These are phyloP conservation scores for Geum urbanum DNA, from an alignment of 306 rosid genomes.

Conservation along the genomic window DNA sequence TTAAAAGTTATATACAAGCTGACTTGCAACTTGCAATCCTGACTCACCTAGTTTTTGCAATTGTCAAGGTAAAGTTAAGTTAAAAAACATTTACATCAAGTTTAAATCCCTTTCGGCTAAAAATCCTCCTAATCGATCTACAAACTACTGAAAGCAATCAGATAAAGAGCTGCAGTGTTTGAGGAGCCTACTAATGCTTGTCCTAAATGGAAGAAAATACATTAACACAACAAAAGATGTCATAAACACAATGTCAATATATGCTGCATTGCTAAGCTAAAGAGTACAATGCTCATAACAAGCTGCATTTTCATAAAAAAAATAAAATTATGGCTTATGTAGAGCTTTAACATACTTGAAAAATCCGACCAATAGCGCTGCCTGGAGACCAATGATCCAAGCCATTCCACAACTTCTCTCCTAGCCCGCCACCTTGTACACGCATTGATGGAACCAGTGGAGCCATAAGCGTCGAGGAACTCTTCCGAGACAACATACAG, in stretches of 20 bases:
- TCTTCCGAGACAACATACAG: slow-evolving; percentile 61
- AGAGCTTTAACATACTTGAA: slow-evolving; percentile 28
- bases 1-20: background rate
- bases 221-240: background rate
- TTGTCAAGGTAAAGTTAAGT: background rate
- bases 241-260: background rate
- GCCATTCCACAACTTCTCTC: slow-evolving; percentile 82
- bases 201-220: background rate
- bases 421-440: slow-evolving; percentile 68
- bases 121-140: background rate
- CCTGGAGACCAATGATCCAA: slow-evolving; percentile 50
- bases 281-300: background rate
- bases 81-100: slow-evolving; percentile 1
- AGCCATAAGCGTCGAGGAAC: slow-evolving; percentile 45
- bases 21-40: background rate
- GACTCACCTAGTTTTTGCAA: slow-evolving; percentile 3
- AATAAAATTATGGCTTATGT: background rate
- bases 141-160: background rate
- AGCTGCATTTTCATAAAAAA: background rate
- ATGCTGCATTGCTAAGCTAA: background rate
- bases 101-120: background rate
- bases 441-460: slow-evolving; percentile 32
- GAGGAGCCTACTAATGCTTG: background rate
- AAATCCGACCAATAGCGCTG: slow-evolving; percentile 22
- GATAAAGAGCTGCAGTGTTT: background rate